These are phyloP conservation scores for Neofusicoccum ribis DNA, from an alignment of 2,329 filamentous ascomycete species.

Conservation along the genomic window DNA sequence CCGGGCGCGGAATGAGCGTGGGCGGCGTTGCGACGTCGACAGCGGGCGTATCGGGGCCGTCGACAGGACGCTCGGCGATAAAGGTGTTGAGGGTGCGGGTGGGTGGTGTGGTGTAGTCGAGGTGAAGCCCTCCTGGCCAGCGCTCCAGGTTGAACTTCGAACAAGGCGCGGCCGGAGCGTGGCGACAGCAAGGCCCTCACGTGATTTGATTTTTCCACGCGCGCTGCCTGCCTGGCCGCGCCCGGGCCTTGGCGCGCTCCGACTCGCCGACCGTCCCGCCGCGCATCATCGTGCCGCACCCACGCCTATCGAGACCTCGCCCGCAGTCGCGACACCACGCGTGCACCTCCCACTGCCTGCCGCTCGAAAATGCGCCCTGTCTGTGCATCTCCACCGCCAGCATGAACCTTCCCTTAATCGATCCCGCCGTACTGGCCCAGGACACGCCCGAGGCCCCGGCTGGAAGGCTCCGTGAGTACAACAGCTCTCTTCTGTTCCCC, in stretches of 20 bases:
- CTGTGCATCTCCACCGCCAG: conserved; percentile 12
- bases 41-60: conserved; percentile 29
- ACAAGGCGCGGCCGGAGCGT: not conserved
- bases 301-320: conserved; percentile 2
- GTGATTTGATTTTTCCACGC: not conserved
- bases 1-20: conserved; percentile 14
- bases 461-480: conserved; percentile 71
- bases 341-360: not conserved
- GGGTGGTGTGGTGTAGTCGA: conserved; percentile 4
- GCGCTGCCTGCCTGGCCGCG: not conserved
- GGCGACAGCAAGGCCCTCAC: not conserved
- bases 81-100: conserved; percentile 30
- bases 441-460: conserved; percentile 91
- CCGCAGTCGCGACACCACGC: not conserved
- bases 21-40: conserved; percentile 27
- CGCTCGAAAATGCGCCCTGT: not conserved
- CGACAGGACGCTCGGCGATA: conserved; percentile 35
- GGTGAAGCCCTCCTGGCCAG: conserved; percentile 10
- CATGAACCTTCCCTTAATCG: conserved; percentile 72
- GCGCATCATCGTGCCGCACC: not conserved
- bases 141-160: conserved; percentile 17
- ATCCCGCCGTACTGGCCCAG: conserved; percentile 70
- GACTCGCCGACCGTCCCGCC: conserved; percentile 12
- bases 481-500: conserved; percentile 27
- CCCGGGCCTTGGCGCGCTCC: not conserved